These are phyloP conservation scores for Yamadazyma scolyti DNA, from an alignment of 805 yeast species.

Conservation along the genomic window DNA sequence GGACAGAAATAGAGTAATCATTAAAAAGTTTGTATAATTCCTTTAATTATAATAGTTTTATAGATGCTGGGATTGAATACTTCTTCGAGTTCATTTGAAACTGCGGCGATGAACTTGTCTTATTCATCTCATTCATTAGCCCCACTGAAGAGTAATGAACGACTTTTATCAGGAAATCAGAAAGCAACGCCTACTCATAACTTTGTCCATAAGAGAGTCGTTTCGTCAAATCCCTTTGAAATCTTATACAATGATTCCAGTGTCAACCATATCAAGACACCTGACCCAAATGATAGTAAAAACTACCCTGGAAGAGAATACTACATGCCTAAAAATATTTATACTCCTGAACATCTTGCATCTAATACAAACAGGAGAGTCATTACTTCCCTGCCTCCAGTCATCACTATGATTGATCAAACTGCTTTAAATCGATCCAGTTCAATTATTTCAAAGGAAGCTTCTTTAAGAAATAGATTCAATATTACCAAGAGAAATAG, in stretches of 20 bases:
- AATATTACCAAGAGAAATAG: slow-evolving; percentile 25
- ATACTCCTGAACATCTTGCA: slow-evolving; percentile 4
- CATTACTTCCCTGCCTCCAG: slow-evolving; percentile 14
- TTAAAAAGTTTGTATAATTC: too few species aligned
- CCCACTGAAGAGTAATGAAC: slow-evolving; percentile 9
- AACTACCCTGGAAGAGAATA: too few species aligned
- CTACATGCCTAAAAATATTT: slow-evolving; percentile 6
- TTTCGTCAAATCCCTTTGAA: slow-evolving; percentile 27
- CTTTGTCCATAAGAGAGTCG: slow-evolving; percentile 11
- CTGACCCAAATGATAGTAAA: too few species aligned
- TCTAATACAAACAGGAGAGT: slow-evolving; percentile 1
- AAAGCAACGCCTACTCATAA: slow-evolving; percentile 1
- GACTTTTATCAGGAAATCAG: slow-evolving; percentile 1
- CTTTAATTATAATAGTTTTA: too few species aligned
- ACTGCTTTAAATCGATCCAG: slow-evolving; percentile 18
- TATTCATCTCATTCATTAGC: slow-evolving; percentile 11
- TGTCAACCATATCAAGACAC: slow-evolving; percentile 1
- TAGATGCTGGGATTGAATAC: slow-evolving; percentile 5
- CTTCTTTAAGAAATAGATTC: slow-evolving; percentile 28
- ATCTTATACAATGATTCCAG: slow-evolving; percentile 16
- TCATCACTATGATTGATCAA: slow-evolving; percentile 23
- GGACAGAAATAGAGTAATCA: too few species aligned
- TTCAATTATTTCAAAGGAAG: slow-evolving; percentile 27
- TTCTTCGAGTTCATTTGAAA: slow-evolving; percentile 8
- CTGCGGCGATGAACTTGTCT: slow-evolving; percentile 8